Evolutionary conservation across 164 flowering plant species (phyloP), one percentile per base, ranked within the genome.

Genomic region (Vitis labrusca): DNA sequence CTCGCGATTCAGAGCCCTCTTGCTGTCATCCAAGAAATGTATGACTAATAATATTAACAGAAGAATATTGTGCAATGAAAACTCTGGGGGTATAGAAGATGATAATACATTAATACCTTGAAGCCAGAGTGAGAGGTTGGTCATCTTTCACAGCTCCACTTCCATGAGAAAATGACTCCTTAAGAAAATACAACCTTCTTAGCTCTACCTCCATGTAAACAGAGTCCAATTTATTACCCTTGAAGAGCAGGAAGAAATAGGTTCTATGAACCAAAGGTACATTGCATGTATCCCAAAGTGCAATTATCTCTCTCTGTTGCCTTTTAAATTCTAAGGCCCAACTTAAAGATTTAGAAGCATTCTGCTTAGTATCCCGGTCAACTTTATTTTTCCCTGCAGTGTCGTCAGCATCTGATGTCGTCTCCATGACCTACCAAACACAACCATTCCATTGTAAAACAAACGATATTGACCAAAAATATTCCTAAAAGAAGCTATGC

Each of bases 161-260:
- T 58, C 86, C 85, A 3, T 44, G 71, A 23, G 85, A 77, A 67
- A 83, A 83, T n/a, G 79, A 71, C 63, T 80, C 83, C 78, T 80
- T 86, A 52, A 95, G 85, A 74, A 88, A 92, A 51, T 82, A 78
- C 74, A 92, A 71, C 74, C 97, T 85, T 76, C 97, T 80, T 30
- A 86, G 80, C 81, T 96, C 99, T 2, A 96, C 97, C 77, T 93
- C 97, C 83, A 93, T 70, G 82, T 93, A 96, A 64, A 91, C 80
- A 19, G 83, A 74, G 76, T 96, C 99, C 2, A 87, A 65, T 10
- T 88, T 90, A 49, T 92, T 97, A n/a, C 97, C 99, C 75, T 85
- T 85, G 78, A 93, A 93, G 15, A 93, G 88, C 44, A 92, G 83
- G 85, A 87, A 88, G 82, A 93, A 96, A 68, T 82, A 85, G 44